Evolutionary conservation across 2,329 filamentous ascomycete genomes (phyloP), one percentile per base, ranked within the genome.

Genomic region (Colletotrichum cereale): DNA sequence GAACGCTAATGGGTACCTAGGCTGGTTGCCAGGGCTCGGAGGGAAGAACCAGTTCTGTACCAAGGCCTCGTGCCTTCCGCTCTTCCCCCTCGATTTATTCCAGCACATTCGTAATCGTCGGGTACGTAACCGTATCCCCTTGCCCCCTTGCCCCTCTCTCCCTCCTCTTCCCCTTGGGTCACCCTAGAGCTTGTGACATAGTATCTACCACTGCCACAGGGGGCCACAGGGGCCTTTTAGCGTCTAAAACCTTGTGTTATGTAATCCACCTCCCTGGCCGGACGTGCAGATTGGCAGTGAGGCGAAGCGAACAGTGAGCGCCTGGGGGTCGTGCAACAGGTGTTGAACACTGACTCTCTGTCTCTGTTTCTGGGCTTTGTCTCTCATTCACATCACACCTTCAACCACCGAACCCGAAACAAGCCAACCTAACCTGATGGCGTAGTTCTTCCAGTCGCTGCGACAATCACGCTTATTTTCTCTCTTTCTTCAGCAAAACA

Each of bases 401-500:
- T 29, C 24, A 40, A 50, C 62, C 48, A 29, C 38, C 60, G 18
- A 57, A 55, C 53, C 50, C n/a, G 0, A 64, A 53, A 55, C 55
- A 29, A 60, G 53, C 67, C 66, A 57, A 57, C 58, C 38, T 34
- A 16, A 42, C 5, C 48, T 64, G 52, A 64, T 47, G 40, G 48
- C 61, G 42, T 60, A 50, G 60, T 58, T 29, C 55, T 38, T 61
- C 53, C 62, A 53, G 61, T 24, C 44, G 58, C 42, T 61, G 58
- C 38, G 34, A 55, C 62, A 56, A 61, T 47, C 47, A 48, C 56
- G 55, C 56, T 67, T 63, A 29, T 34, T 48, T 50, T 56, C 50
- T 63, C 60, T 66, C 56, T 12, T 62, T 71, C 66, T 66, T 66
- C 48, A 70, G 70, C 66, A 56, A 61, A 66, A 44, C 48, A 42